A percentile compares a stretch with the other conserved stretches of the same genome.
These are phyloP conservation scores for Pleurotus eryngii DNA, from an alignment of 768 basidiomycete genomes.

Conservation along the genomic window DNA sequence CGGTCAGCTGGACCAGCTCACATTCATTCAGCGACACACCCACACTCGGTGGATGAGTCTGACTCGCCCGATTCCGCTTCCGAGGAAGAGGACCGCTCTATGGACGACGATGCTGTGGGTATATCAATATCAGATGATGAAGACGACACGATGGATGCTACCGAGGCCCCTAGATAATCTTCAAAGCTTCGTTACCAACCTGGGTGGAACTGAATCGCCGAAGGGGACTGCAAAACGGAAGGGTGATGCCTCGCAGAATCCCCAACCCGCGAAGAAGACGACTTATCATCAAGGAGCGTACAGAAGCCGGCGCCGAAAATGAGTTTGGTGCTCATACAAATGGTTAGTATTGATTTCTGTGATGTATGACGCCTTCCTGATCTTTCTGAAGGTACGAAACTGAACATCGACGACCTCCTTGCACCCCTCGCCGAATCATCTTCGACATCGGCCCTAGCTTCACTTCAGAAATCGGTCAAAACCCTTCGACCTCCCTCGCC, in stretches of 20 bases:
- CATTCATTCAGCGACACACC: conserved; percentile 8
- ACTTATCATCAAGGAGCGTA: conserved; percentile 60
- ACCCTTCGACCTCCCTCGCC: conserved; percentile 41
- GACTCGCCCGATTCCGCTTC: conserved; percentile 25
- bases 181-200: conserved; percentile 64
- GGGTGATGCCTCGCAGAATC: conserved; percentile 18
- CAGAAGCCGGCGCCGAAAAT: conserved; percentile 75
- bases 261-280: conserved; percentile 53
- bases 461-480: conserved; percentile 71
- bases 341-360: conserved; percentile 32
- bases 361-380: neutral
- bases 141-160: conserved; percentile 41
- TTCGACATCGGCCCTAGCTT: conserved; percentile 41
- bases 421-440: conserved; percentile 65
- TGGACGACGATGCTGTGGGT: conserved; percentile 32
- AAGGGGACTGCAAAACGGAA: conserved; percentile 66
- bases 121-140: conserved; percentile 30
- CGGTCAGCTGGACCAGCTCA: conserved; percentile 12
- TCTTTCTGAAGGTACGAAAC: conserved; percentile 42
- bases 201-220: conserved; percentile 48
- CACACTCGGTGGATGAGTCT: conserved; percentile 6
- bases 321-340: conserved; percentile 64
- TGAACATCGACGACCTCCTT: conserved; percentile 73
- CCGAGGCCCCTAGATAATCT: conserved; percentile 64
- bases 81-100: conserved; percentile 27